Percentiles rank a stretch among this genome's conserved stretches.
Evolutionary conservation across 148 eudicot genomes (phyloP).

Genomic region (Fagopyrum esculentum): DNA sequence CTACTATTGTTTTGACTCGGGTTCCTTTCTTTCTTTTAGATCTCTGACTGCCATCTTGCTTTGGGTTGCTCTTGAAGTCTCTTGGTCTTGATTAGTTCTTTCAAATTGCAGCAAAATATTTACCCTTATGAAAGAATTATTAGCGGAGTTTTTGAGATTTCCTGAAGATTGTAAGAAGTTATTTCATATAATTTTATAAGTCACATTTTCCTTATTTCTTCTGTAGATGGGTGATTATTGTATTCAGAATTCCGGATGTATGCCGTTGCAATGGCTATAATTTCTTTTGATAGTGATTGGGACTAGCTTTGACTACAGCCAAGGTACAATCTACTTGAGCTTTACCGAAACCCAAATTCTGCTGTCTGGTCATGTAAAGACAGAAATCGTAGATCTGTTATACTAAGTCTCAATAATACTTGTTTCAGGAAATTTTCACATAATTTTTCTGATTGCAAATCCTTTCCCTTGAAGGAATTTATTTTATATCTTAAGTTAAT

Average conservation of each 20-base stretch:
- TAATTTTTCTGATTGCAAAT: not conserved
- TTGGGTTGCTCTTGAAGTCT: not conserved
- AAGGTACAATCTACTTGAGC: constrained; percentile 4
- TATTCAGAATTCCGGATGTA: constrained; percentile 8
- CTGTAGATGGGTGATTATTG: constrained; percentile 8
- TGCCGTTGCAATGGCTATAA: not conserved
- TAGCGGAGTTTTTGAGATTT: not conserved
- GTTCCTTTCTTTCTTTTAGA: not conserved
- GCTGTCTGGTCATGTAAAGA: constrained; percentile 5
- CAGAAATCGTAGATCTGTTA: not conserved
- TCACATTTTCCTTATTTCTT: not conserved
- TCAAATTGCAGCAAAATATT: not conserved
- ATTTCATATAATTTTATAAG: not conserved
- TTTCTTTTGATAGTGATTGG: constrained; percentile 8
- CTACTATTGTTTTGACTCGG: not conserved
- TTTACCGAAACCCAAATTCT: not conserved
- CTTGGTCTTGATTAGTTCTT: not conserved
- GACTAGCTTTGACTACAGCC: not conserved
- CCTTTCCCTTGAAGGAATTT: not conserved
- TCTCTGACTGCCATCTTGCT: constrained; percentile 5
- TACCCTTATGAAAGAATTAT: not conserved
- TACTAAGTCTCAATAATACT: not conserved
- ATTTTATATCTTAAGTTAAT: not conserved
- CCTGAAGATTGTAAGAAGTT: not conserved
- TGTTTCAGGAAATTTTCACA: not conserved